Evolutionary conservation across 345 rosid species (phyloP).

Genomic region (Hirschfeldia incana): DNA sequence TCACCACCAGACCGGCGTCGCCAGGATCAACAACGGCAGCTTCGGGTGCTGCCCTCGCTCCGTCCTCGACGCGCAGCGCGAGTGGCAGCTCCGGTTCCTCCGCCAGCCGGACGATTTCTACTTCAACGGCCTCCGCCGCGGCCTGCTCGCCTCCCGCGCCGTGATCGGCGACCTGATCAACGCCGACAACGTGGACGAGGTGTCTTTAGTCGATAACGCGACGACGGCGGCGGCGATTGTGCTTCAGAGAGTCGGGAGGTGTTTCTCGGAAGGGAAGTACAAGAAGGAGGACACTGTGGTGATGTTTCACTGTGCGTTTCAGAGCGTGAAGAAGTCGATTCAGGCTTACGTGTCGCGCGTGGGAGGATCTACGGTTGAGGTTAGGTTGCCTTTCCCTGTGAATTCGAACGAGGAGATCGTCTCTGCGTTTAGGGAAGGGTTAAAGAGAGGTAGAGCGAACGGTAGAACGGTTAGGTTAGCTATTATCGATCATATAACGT

Average conservation of each 20-base stretch:
- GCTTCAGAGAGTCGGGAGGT: conserved; percentile 64
- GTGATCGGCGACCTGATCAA: conserved; percentile 59
- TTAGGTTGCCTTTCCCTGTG: conserved; percentile 67
- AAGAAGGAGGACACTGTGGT: conserved; percentile 51
- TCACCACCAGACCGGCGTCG: conserved; percentile 61
- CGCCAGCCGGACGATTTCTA: conserved; percentile 78
- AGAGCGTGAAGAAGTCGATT: conserved; percentile 62
- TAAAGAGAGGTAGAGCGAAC: conserved; percentile 48
- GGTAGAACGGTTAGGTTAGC: conserved; percentile 68
- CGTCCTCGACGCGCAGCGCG: conserved; percentile 54
- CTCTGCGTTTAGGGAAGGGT: conserved; percentile 51
- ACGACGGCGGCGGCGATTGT: conserved; percentile 84
- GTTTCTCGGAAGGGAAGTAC: conserved; percentile 59
- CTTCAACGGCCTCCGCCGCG: conserved; percentile 62
- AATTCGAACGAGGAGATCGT: conserved; percentile 60
- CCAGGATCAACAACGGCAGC: conserved; percentile 81
- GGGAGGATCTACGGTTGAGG: conserved; percentile 66
- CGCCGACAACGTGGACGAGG: conserved; percentile 67
- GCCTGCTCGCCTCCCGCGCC: conserved; percentile 55
- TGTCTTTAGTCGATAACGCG: conserved; percentile 79
- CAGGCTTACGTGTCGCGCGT: conserved; percentile 74
- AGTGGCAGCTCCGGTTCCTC: conserved; percentile 67
- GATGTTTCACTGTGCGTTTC: conserved; percentile 65
- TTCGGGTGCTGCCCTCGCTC: conserved; percentile 78
- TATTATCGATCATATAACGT: conserved; percentile 74